Percentiles rank a stretch among this genome's conserved stretches.
phyloP scores from a whole-genome alignment of 2,329 filamentous ascomycete species.

The Lasiodiplodia sp. region DNA sequence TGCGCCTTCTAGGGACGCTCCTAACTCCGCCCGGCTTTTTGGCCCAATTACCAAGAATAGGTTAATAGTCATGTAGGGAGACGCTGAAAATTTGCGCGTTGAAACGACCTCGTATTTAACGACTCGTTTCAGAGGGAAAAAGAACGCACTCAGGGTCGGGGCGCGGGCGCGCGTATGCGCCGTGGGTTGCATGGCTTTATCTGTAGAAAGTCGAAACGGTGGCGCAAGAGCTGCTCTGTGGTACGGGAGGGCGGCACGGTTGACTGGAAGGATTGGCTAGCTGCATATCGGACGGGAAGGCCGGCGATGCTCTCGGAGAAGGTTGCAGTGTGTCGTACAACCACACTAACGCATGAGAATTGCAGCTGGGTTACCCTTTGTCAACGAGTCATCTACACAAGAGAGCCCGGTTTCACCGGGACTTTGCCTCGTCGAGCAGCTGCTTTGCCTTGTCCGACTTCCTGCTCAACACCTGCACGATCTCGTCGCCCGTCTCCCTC shows the following conservation, averaged over 20 bases:
- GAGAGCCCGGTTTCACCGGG: not conserved
- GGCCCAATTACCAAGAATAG: too few relatives aligned
- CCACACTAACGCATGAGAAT: not conserved
- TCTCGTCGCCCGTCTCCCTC: constrained; percentile 60
- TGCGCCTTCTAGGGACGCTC: not conserved
- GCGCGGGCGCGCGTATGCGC: too few relatives aligned
- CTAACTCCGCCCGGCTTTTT: not conserved
- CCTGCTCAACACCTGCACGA: constrained; percentile 31
- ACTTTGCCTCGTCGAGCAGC: constrained; percentile 32
- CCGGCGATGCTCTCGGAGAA: not conserved
- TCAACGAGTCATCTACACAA: not conserved
- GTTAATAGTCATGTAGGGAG: too few relatives aligned
- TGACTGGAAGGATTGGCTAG: not conserved
- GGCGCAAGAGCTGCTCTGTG: not conserved
- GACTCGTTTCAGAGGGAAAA: too few relatives aligned
- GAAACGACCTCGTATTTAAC: too few relatives aligned
- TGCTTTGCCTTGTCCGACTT: constrained; percentile 33
- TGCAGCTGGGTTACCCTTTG: not conserved
- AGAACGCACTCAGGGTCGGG: too few relatives aligned
- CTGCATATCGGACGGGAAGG: not conserved
- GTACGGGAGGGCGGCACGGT: not conserved
- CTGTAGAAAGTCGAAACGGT: not conserved
- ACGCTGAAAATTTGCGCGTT: too few relatives aligned
- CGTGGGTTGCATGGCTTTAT: not conserved
- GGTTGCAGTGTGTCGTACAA: not conserved